A percentile compares a stretch with the other conserved stretches of the same genome.
Conservation (phyloP, 1,284 basidiomycete genomes). For the Leucoagaricus sp. region DNA sequence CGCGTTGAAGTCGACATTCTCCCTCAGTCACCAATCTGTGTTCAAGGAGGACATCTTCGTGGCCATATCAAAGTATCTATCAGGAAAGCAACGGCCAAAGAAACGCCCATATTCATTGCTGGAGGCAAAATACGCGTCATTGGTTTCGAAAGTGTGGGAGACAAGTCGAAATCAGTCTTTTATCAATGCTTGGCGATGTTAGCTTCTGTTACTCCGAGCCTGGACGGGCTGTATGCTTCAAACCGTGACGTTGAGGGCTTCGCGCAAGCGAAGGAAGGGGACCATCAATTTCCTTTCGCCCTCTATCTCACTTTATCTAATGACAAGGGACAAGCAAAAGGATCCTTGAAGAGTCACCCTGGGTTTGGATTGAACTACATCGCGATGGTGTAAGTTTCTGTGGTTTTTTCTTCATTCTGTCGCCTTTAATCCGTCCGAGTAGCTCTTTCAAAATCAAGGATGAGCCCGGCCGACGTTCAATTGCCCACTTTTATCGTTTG, state of each 20-base stretch:
- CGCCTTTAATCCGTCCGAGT: conserved; percentile 12
- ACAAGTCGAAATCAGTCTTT: conserved; percentile 77
- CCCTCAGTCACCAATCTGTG: conserved; percentile 75
- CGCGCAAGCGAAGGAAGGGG: conserved; percentile 64
- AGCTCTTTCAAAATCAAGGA: conserved; percentile 85
- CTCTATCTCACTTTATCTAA: conserved; percentile 71
- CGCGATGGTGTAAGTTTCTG: conserved; percentile 67
- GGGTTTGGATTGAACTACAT: conserved; percentile 82
- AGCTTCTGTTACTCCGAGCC: conserved; percentile 49
- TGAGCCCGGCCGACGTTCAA: conserved; percentile 62
- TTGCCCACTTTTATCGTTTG: conserved; percentile 91
- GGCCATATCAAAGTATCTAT: conserved; percentile 78
- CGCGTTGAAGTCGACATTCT: conserved; percentile 86
- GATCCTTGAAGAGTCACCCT: conserved; percentile 55
- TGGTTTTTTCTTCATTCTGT: background rate
- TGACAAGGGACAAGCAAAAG: conserved; percentile 68
- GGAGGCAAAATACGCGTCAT: conserved; percentile 84
- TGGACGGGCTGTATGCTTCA: conserved; percentile 51
- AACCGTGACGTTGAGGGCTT: conserved; percentile 74
- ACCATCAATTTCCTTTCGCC: conserved; percentile 78
- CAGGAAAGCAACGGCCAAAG: conserved; percentile 57
- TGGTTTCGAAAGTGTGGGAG: conserved; percentile 81
- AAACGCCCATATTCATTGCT: conserved; percentile 66
- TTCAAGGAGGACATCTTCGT: conserved; percentile 80
- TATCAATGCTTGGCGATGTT: conserved; percentile 78